Evolutionary conservation across 2,329 filamentous ascomycete genomes (phyloP).

Genomic region (Zymoseptoria ardabiliae): DNA sequence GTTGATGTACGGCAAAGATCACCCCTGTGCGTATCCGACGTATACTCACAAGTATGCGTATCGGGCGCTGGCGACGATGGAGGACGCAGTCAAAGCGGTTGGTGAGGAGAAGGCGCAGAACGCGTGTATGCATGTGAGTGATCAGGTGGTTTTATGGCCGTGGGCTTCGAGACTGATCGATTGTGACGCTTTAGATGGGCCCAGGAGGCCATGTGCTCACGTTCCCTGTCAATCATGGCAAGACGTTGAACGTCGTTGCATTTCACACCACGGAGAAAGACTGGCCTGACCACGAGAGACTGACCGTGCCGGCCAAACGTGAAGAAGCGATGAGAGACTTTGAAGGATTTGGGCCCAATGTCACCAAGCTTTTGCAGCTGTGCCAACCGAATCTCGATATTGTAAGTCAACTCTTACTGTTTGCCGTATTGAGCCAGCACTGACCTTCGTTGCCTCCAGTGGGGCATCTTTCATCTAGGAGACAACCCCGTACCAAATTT

Average conservation of each 20-base stretch:
- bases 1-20: constrained; percentile 30
- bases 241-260: constrained; percentile 23
- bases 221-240: constrained; percentile 40
- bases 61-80: constrained; percentile 54
- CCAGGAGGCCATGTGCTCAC: constrained; percentile 49
- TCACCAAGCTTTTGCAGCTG: constrained; percentile 19
- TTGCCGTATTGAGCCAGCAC: neutral
- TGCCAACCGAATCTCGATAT: constrained; percentile 20
- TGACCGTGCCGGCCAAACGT: constrained; percentile 18
- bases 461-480: constrained; percentile 37
- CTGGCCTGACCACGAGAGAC: constrained; percentile 20
- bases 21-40: constrained; percentile 40
- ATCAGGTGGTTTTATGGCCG: constrained; percentile 1
- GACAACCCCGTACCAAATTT: constrained; percentile 32
- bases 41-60: constrained; percentile 57
- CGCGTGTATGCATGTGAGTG: constrained; percentile 23
- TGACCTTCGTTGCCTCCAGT: constrained; percentile 15
- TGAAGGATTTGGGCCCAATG: constrained; percentile 18
- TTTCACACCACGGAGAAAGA: constrained; percentile 18
- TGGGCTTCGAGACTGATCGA: neutral
- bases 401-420: neutral
- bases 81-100: constrained; percentile 20
- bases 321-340: constrained; percentile 22
- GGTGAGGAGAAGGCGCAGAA: constrained; percentile 24
- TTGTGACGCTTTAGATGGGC: constrained; percentile 17